These are phyloP conservation scores for Protomyces inundatus DNA, from an alignment of 1,139 yeast genomes.

Conservation along the genomic window DNA sequence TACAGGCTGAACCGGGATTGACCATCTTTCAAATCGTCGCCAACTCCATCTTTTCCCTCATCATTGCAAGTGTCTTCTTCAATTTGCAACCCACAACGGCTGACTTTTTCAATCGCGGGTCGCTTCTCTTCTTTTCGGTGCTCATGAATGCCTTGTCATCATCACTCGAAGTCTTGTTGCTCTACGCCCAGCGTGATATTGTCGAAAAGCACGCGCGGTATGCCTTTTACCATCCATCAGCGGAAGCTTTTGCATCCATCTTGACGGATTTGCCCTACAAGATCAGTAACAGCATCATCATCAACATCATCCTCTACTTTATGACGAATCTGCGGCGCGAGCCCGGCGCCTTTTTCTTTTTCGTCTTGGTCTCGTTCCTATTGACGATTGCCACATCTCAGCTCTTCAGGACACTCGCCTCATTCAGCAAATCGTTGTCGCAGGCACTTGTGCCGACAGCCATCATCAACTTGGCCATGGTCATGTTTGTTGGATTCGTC, in stretches of 20 bases:
- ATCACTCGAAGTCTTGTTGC: slow-evolving; percentile 43
- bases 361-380: slow-evolving; percentile 39
- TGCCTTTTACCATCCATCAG: slow-evolving; percentile 46
- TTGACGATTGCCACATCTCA: slow-evolving; percentile 63
- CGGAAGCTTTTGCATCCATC: slow-evolving; percentile 43
- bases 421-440: slow-evolving; percentile 54
- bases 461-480: slow-evolving; percentile 53
- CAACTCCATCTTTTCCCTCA: slow-evolving; percentile 66
- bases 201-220: slow-evolving; percentile 45
- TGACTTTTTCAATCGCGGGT: slow-evolving; percentile 53
- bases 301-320: slow-evolving; percentile 43
- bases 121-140: slow-evolving; percentile 43
- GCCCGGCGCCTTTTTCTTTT: slow-evolving; percentile 44
- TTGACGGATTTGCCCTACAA: slow-evolving; percentile 41
- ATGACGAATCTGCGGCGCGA: slow-evolving; percentile 41
- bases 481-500: slow-evolving; percentile 68
- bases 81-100: slow-evolving; percentile 49
- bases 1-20: slow-evolving; percentile 61
- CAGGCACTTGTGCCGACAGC: slow-evolving; percentile 76
- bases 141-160: slow-evolving; percentile 44
- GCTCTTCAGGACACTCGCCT: slow-evolving; percentile 66
- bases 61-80: slow-evolving; percentile 70
- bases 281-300: slow-evolving; percentile 37
- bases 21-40: slow-evolving; percentile 56
- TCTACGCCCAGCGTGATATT: slow-evolving; percentile 43